phyloP scores from a whole-genome alignment of 1,284 basidiomycete species.

The Sanghuangporus weigelae region DNA sequence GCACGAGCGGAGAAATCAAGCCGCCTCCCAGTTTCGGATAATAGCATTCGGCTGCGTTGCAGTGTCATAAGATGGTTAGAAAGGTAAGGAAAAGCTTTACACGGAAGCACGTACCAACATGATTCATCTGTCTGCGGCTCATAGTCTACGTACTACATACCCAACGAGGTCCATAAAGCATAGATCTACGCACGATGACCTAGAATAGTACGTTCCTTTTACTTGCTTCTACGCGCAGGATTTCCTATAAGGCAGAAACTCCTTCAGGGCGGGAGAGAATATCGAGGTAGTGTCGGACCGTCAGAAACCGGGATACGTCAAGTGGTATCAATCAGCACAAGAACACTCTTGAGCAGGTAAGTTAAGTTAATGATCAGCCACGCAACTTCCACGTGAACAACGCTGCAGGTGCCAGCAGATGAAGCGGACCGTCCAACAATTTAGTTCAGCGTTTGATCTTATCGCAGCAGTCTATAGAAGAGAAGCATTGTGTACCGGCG shows the following conservation, averaged over 20 bases:
- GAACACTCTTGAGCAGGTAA: neutral
- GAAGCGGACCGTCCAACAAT: too few relatives aligned
- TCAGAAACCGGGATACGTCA: neutral
- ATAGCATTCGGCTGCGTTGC: neutral
- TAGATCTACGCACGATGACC: neutral
- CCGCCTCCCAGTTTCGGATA: neutral
- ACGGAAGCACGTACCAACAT: neutral
- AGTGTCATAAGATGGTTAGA: neutral
- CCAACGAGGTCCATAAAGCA: neutral
- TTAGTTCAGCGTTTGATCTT: too few relatives aligned
- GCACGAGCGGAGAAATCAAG: neutral
- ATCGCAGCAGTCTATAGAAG: too few relatives aligned
- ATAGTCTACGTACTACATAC: neutral
- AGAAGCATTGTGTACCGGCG: too few relatives aligned
- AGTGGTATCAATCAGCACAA: neutral
- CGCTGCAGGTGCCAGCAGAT: too few relatives aligned
- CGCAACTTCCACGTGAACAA: too few relatives aligned
- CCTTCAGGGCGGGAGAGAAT: neutral
- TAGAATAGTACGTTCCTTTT: neutral
- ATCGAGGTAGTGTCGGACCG: neutral
- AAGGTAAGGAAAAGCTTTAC: neutral
- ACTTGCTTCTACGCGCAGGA: neutral
- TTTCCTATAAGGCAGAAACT: neutral
- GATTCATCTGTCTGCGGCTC: neutral
- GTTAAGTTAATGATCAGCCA: neutral